Evolutionary conservation across 106 monocot genomes (phyloP).

Genomic region (Triglochin maritima): DNA sequence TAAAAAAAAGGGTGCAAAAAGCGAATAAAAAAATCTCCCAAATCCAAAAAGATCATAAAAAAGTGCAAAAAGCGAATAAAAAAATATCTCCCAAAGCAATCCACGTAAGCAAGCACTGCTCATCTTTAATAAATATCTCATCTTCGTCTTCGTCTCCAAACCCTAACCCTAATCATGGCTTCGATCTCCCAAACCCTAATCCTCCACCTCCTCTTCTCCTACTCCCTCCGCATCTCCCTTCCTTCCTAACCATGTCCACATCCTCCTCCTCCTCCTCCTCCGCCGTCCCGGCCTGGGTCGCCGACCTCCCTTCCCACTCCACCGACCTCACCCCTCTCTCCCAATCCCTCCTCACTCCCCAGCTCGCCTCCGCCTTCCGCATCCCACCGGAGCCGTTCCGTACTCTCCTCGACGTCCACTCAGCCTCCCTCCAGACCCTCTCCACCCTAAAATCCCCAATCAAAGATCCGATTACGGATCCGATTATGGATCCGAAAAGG

Average conservation of each 20-base stretch:
- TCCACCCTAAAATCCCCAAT: background rate
- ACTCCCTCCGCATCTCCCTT: background rate
- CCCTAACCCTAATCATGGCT: background rate
- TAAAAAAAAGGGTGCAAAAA: no score
- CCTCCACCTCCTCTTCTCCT: background rate
- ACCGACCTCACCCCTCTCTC: conserved; percentile 11
- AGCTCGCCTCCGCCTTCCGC: conserved; percentile 17
- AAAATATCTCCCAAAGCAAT: no score
- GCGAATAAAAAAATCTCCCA: no score
- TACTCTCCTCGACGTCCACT: conserved; percentile 8
- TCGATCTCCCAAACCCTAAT: background rate
- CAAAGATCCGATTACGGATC: no score
- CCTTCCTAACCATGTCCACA: background rate
- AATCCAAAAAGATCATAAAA: no score
- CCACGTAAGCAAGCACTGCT: no score
- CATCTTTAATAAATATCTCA: no score
- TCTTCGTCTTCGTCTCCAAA: background rate
- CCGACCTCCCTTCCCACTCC: conserved; percentile 4
- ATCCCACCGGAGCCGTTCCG: conserved; percentile 6
- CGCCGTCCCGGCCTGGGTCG: conserved; percentile 5
- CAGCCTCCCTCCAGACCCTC: conserved; percentile 6
- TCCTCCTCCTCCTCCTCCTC: background rate
- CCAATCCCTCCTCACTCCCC: conserved; percentile 9
- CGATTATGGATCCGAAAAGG: background rate
- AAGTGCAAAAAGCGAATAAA: no score